These are phyloP conservation scores for Hysterangium stoloniferum DNA, from an alignment of 768 basidiomycete genomes.

Conservation along the genomic window DNA sequence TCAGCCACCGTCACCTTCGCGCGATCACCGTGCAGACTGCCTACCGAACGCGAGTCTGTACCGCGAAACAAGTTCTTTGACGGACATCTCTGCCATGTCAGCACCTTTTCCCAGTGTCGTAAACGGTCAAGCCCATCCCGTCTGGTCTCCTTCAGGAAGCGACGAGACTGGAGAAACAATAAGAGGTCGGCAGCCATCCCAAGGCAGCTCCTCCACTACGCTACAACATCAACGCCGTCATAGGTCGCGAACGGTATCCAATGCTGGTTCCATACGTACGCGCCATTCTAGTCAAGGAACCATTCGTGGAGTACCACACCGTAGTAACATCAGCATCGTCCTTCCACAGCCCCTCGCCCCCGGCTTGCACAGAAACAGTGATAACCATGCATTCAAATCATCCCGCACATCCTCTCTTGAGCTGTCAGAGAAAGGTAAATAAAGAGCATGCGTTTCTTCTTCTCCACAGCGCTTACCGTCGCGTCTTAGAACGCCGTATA, in stretches of 20 bases:
- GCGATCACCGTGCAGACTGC: constrained; percentile 30
- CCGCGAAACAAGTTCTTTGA: constrained; percentile 15
- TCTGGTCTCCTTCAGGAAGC: not conserved
- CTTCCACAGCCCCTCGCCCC: constrained; percentile 58
- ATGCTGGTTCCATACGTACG: constrained; percentile 11
- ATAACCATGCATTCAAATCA: not conserved
- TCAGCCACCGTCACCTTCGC: constrained; percentile 18
- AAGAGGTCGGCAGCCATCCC: not conserved
- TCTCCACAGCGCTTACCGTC: no score
- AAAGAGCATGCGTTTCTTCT: no score
- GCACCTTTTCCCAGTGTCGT: not conserved
- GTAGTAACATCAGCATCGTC: constrained; percentile 55
- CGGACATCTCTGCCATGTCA: constrained; percentile 10
- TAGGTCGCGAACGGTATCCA: not conserved
- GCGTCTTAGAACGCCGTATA: no score
- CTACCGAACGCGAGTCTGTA: constrained; percentile 17
- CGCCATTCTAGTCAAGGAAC: not conserved
- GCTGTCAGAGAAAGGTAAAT: no score
- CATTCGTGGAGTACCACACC: constrained; percentile 54
- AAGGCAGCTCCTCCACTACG: not conserved
- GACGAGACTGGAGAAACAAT: not conserved
- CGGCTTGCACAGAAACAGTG: constrained; percentile 16
- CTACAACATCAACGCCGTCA: not conserved
- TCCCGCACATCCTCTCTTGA: not conserved
- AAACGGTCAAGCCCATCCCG: constrained; percentile 1